These are phyloP conservation scores for Hanseniaspora guilliermondii DNA, from an alignment of 805 yeast species.

Conservation along the genomic window DNA sequence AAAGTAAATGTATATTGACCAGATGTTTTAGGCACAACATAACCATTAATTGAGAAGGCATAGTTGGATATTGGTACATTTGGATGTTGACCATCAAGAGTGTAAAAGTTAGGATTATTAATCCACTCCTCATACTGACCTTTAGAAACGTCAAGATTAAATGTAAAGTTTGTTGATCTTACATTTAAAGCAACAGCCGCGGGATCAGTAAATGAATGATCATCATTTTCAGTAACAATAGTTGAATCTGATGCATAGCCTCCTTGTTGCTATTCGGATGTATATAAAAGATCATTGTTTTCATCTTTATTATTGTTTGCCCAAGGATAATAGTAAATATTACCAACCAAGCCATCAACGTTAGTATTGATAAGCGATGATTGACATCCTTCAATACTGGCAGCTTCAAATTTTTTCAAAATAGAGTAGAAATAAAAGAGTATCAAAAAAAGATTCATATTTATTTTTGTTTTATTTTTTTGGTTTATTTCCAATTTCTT, in stretches of 20 bases:
- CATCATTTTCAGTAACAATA: background rate
- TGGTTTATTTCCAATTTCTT: too few relatives aligned
- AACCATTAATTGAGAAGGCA: slow-evolving; percentile 1
- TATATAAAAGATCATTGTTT: background rate
- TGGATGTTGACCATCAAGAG: background rate
- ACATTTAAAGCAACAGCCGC: background rate
- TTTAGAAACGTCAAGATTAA: too few relatives aligned
- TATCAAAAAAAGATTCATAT: too few relatives aligned
- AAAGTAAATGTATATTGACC: slow-evolving; percentile 2
- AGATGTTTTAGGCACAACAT: background rate
- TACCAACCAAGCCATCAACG: background rate
- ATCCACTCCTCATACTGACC: background rate
- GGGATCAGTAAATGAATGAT: background rate
- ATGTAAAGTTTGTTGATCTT: background rate
- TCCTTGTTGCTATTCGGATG: background rate
- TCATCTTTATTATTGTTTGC: background rate
- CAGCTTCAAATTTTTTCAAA: background rate
- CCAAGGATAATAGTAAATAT: slow-evolving; percentile 4
- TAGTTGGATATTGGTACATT: background rate
- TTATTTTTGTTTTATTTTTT: too few relatives aligned
- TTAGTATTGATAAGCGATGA: background rate
- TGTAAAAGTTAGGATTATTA: background rate
- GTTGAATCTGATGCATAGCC: background rate
- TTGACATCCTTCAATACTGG: background rate
- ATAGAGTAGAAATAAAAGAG: too few relatives aligned